A percentile compares a stretch with the other conserved stretches of the same genome.
phyloP scores from a whole-genome alignment of 2,329 filamentous ascomycete genomes.

The Colletotrichum theobromicola region DNA sequence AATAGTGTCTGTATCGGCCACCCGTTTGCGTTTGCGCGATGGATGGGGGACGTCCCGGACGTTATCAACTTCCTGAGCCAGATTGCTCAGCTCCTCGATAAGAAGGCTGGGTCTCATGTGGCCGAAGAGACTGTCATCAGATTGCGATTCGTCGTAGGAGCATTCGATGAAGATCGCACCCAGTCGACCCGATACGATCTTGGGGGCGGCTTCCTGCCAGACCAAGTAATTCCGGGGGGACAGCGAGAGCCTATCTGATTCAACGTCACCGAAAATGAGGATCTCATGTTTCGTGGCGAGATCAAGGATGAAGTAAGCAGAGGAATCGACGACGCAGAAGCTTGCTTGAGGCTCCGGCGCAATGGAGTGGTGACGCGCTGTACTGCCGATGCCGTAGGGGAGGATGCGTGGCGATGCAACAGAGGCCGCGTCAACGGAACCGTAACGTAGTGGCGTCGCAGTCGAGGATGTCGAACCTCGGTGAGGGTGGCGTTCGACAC shows the following conservation, averaged over 20 bases:
- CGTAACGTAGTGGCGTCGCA: conserved; percentile 24
- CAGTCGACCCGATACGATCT: conserved; percentile 75
- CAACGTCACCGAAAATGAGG: conserved; percentile 93
- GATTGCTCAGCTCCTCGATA: conserved; percentile 74
- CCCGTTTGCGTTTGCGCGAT: conserved; percentile 70
- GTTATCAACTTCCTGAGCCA: conserved; percentile 74
- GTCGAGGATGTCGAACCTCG: conserved; percentile 50
- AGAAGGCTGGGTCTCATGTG: conserved; percentile 87
- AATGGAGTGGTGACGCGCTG: conserved; percentile 1
- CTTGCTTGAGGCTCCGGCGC: conserved; percentile 38
- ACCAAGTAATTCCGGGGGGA: conserved; percentile 81
- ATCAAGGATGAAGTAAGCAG: conserved; percentile 91
- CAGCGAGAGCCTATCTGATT: conserved; percentile 85
- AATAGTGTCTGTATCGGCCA: conserved; percentile 39
- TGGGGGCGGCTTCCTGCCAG: conserved; percentile 89
- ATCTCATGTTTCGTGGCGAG: conserved; percentile 74
- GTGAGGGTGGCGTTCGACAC: conserved; percentile 73
- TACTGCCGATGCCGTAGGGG: not conserved
- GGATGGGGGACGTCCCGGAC: conserved; percentile 40
- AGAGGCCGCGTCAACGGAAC: conserved; percentile 34
- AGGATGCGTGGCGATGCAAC: conserved; percentile 22
- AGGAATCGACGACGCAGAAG: conserved; percentile 81
- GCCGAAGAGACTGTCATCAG: conserved; percentile 81
- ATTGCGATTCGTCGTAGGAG: conserved; percentile 83
- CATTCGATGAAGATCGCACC: conserved; percentile 93